phyloP scores from a whole-genome alignment of 768 basidiomycete genomes.

The Cystobasidium onofrii region DNA sequence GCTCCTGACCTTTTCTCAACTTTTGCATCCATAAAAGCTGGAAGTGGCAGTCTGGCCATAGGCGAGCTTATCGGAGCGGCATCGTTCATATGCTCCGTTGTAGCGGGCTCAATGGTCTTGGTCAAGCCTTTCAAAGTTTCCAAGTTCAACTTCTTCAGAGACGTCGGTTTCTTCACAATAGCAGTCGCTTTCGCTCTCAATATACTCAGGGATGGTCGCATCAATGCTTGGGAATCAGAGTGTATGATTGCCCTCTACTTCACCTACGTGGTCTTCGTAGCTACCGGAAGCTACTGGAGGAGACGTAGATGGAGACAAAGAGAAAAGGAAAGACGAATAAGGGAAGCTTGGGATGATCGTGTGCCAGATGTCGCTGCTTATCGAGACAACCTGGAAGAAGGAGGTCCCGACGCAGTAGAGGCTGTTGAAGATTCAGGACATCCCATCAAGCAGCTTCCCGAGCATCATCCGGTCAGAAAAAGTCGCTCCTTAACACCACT shows the following conservation, averaged over 20 bases:
- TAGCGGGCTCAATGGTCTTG: conserved; percentile 95
- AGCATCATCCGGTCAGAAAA: background rate
- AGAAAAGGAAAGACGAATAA: conserved; percentile 49
- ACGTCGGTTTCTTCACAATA: conserved; percentile 86
- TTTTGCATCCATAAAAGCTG: conserved; percentile 77
- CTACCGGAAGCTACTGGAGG: conserved; percentile 66
- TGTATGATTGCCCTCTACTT: conserved; percentile 65
- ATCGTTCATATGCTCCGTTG: conserved; percentile 88
- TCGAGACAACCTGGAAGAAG: conserved; percentile 52
- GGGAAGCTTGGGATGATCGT: conserved; percentile 44
- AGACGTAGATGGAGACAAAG: conserved; percentile 57
- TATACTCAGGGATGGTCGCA: conserved; percentile 67
- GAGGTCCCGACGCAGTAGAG: background rate
- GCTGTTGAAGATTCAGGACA: background rate
- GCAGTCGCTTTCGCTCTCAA: conserved; percentile 67
- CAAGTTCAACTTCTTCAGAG: conserved; percentile 72
- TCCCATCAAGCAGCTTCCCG: background rate
- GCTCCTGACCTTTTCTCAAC: conserved; percentile 95
- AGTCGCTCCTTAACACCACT: background rate
- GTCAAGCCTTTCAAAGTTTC: conserved; percentile 87
- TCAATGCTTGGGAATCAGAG: conserved; percentile 65
- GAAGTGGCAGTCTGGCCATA: conserved; percentile 80
- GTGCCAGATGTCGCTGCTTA: conserved; percentile 52
- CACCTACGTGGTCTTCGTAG: conserved; percentile 67
- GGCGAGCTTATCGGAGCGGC: conserved; percentile 94